phyloP scores from a whole-genome alignment of 768 basidiomycete species.

The Trametes cubensis region DNA sequence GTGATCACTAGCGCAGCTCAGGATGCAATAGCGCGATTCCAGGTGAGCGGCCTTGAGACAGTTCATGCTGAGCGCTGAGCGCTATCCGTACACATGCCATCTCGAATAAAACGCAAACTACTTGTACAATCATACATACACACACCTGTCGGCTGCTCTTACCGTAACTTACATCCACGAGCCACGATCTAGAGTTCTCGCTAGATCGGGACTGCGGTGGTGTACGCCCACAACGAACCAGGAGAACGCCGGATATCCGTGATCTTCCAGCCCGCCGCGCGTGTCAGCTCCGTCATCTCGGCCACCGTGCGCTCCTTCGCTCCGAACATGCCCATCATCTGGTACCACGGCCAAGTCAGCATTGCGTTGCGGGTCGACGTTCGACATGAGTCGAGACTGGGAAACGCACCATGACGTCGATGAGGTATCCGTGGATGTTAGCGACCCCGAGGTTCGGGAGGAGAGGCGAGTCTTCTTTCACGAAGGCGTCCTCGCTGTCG shows the following conservation, averaged over 20 bases:
- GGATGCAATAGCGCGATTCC: no score
- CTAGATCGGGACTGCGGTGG: conserved; percentile 46
- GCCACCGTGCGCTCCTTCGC: conserved; percentile 68
- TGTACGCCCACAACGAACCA: conserved; percentile 69
- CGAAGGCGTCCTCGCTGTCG: conserved; percentile 8
- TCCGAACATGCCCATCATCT: conserved; percentile 73
- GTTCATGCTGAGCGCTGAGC: no score
- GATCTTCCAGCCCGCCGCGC: conserved; percentile 70
- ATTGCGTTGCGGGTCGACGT: no score
- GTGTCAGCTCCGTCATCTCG: conserved; percentile 55
- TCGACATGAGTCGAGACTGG: neutral
- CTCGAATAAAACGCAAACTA: no score
- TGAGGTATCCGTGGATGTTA: conserved; percentile 11
- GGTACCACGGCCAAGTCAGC: neutral
- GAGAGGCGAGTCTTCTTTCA: conserved; percentile 12
- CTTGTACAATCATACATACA: no score
- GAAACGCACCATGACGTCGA: conserved; percentile 14
- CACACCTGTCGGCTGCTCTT: no score
- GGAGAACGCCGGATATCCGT: conserved; percentile 57
- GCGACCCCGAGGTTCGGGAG: conserved; percentile 18
- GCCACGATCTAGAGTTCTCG: no score
- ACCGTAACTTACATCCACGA: no score
- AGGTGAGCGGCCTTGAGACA: no score
- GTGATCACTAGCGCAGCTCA: no score
- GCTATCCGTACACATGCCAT: no score